Base-by-base conservation (phyloP, 2,329 filamentous ascomycete species). In the Sclerotinia subarctica region DNA sequence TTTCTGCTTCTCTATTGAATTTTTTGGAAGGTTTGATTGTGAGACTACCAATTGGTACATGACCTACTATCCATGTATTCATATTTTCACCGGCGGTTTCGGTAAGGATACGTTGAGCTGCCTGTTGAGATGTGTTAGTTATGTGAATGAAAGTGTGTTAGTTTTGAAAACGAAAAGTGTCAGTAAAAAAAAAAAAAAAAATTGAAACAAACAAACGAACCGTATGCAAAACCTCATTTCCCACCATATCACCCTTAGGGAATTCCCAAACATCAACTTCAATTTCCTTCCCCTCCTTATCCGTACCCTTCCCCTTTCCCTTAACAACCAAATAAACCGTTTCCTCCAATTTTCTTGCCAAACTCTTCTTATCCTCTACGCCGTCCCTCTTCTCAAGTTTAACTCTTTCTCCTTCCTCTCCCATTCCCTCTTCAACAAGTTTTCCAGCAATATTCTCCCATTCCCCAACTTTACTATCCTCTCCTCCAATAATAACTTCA, bases 51-150 rank as follows among this genome's bases (percentile, higher is more conserved):
- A 97, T 86, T 15, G 95, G 95, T 69, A 91, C 90, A 75, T 93
- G 93, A 70, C 93, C 94, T 64, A 99, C 91, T 74, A 98, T 87
- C 94, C 95, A 99, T 67, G 93, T 97, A 83, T 98, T 98, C 94
- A 99, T 98, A 84, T 99, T 96, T 70, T 91, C 81, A 69, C 95
- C 95, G 13, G 90, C 93, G 4, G 92, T 84, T 75, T 92, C 85
- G 64, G 89, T 83, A 32, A 98, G 84, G 66, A 93, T 88, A 69
- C 93, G 87, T 77, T 93, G 87, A 49, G 94, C 93, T 56, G 92
- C 89, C 95, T 99, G 74, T 70, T 3, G 24, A 17, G 11, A 24
- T 2, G 44, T 21, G 44, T 58, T 38, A 59, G n/a, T 57, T 32
- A 15, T 47, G n/a, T 2, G 8, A 24, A 21, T 51, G 26, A 5